Evolutionary conservation across 129 eudicot species (phyloP), one percentile per base, ranked within the genome.

Genomic region (Gnaphalium uliginosum): DNA sequence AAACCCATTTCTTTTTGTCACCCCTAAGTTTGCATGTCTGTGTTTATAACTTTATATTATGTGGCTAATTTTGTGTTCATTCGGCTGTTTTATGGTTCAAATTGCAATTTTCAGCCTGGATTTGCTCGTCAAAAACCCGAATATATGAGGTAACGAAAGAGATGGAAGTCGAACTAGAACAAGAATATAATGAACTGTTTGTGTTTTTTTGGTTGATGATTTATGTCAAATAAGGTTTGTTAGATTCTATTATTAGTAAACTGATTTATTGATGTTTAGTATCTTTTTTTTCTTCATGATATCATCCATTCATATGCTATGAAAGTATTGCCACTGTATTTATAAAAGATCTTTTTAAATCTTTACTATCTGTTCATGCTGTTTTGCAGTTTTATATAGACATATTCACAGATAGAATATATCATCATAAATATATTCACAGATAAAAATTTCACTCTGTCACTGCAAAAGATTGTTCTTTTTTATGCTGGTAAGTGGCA

Each of bases 51-150:
- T n/a, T n/a, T n/a, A 58, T 21, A 18, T 76, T 35, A 59, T 79
- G 56, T 63, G 26, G 22, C 46, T 39, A 39, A 39, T 39, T 39
- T 39, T 39, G 61, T 75, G 79, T 83, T 75, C 78, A 76, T 79
- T 41, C 72, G 68, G 39, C 37, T 79, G 56, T 81, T 88, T 83
- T 81, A 43, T 77, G 83, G 85, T 83, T 81, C 71, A 53, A 81
- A 73, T 85, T 84, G 58, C 75, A 48, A 51, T 24, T 25, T 86
- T 69, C 89, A 91, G 94, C 97, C 97, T 43, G 97, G 97, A 60
- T 91, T 91, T 86, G 84, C 97, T 62, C 88, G 94, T 15, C 93
- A 86, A 77, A 88, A 79, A 69, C 81, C 77, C 1, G 82, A 84
- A 66, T 69, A 76, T 29, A 71, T 57, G 76, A 83, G 81, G 86